Base-by-base conservation (phyloP, 1,284 basidiomycete genomes). In the Exobasidium cylindrosporum region DNA sequence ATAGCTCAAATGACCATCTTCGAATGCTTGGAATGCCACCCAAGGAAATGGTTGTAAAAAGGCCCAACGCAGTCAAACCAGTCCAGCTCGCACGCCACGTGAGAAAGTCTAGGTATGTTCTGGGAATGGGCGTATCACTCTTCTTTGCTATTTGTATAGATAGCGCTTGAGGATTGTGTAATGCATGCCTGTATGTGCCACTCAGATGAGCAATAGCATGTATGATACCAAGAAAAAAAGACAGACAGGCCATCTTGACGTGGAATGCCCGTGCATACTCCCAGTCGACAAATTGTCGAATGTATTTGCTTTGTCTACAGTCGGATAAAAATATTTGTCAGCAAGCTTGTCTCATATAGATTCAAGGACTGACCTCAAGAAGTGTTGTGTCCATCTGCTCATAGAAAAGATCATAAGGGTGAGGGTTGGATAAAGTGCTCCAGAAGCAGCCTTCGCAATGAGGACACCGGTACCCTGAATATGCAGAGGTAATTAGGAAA, bases 351-450 rank as follows among this genome's bases (percentile, higher is more conserved):
- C n/a, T n/a, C n/a, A n/a, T n/a, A n/a, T n/a, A n/a, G n/a, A n/a
- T n/a, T n/a, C n/a, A n/a, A n/a, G n/a, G n/a, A n/a, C n/a, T n/a
- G n/a, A n/a, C n/a, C 45, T 21, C 14, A 50, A 17, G 17, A 59
- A 40, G 46, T 40, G 43, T 30, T n/a, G 10, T 7, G 43, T 24
- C 46, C 23, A 24, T 21, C 44, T 14, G 5, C n/a, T 26, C 61
- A 63, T 63, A 44, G 50, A 54, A n/a, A 63, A 30, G 17, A 63
- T n/a, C 32, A 63, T 54, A 49, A 63, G 56, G 35, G 55, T n/a
- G 7, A 63, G 44, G 14, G 58, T 54, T 17, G 61, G 61, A 40
- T 63, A 63, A 28, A 63, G 61, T 7, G 53, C 57, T 3, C 61
- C 61, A 10, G 61, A 54, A 13, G 47, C 14, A 10, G 50, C 28